Conservation (phyloP, 768 basidiomycete genomes). For the Leucosporidium yakuticum region DNA sequence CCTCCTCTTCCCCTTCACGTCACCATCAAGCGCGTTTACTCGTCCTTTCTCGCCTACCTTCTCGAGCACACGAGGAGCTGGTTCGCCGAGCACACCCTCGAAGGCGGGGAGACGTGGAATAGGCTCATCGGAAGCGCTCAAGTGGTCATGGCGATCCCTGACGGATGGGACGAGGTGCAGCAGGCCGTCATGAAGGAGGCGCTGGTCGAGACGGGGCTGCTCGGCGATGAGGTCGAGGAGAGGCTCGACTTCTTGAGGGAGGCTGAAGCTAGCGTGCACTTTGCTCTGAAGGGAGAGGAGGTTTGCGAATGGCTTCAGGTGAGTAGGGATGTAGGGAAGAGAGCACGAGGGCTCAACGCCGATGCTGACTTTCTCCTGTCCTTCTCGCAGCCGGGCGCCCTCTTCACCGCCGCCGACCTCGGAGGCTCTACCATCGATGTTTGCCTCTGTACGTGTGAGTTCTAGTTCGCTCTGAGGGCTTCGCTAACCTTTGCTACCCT, state of each 20-base stretch:
- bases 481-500: not conserved
- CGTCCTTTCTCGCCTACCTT: not conserved
- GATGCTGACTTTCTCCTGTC: not conserved
- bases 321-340: not conserved
- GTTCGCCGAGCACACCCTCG: not conserved
- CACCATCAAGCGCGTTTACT: not conserved
- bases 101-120: not conserved
- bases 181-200: not conserved
- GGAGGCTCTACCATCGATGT: slow-evolving; percentile 1
- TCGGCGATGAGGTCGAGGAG: too few relatives aligned
- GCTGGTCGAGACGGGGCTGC: not conserved
- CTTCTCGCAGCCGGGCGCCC: not conserved
- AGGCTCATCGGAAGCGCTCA: not conserved
- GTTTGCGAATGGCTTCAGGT: slow-evolving; percentile 3
- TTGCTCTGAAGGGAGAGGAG: not conserved
- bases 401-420: not conserved
- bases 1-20: not conserved
- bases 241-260: not conserved
- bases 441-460: not conserved
- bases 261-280: not conserved
- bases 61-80: not conserved
- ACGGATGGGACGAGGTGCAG: not conserved
- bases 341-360: not conserved
- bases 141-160: not conserved
- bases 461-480: not conserved